Conservation (phyloP, 495 filamentous ascomycete genomes). For the Penicillium daleae region DNA sequence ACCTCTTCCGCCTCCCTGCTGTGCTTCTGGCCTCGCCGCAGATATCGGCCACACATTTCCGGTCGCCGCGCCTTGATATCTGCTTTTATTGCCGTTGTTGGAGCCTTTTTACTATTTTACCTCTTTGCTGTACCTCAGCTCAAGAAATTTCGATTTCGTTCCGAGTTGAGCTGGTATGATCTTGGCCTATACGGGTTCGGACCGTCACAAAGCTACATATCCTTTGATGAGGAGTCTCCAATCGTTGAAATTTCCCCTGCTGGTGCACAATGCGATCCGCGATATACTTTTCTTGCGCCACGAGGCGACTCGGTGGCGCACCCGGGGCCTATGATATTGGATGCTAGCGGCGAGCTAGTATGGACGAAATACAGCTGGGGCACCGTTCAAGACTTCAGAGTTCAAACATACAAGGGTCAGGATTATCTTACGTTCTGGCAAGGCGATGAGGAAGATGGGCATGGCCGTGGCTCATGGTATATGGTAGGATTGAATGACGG, state of each 20-base stretch:
- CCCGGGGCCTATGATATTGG: conserved; percentile 51
- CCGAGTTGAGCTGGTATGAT: conserved; percentile 41
- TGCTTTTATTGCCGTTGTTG: conserved; percentile 14
- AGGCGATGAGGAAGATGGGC: conserved; percentile 50
- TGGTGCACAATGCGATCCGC: conserved; percentile 42
- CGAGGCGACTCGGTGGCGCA: conserved; percentile 47
- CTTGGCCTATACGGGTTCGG: conserved; percentile 42
- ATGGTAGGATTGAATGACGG: conserved; percentile 43
- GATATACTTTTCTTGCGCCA: conserved; percentile 50
- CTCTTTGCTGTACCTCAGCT: conserved; percentile 38
- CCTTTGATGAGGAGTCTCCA: conserved; percentile 40
- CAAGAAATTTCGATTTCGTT: conserved; percentile 34
- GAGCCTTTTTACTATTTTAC: conserved; percentile 25
- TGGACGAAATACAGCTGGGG: conserved; percentile 47
- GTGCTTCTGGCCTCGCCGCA: conserved; percentile 25
- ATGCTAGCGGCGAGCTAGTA: conserved; percentile 47
- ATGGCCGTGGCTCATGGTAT: conserved; percentile 55
- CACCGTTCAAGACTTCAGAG: conserved; percentile 51
- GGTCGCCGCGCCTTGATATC: conserved; percentile 19
- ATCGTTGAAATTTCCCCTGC: conserved; percentile 35
- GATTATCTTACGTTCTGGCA: conserved; percentile 60
- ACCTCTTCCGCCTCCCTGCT: conserved; percentile 22
- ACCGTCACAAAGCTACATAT: conserved; percentile 36
- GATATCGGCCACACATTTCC: conserved; percentile 4
- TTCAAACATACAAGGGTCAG: conserved; percentile 48